Percentiles rank a stretch among this genome's conserved stretches.
phyloP scores from a whole-genome alignment of 495 filamentous ascomycete genomes.

The Talaromyces trachyspermus region DNA sequence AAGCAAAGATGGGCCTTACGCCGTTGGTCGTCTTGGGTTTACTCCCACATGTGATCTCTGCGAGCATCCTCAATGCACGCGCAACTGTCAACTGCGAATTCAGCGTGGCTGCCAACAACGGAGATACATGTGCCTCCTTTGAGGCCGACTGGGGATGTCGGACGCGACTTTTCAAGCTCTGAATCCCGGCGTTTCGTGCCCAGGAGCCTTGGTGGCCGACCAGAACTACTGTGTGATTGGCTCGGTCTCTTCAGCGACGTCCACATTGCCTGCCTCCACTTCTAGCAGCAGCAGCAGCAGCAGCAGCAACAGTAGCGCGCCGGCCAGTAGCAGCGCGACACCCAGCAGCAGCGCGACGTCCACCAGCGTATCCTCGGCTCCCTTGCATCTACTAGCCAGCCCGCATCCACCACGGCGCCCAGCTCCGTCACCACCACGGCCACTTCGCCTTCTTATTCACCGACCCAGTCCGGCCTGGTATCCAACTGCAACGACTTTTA shows the following conservation, averaged over 20 bases:
- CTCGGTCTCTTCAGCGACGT: slow-evolving; percentile 8
- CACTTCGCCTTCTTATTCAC: slow-evolving; percentile 28
- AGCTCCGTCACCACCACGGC: not conserved
- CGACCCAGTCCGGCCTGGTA: slow-evolving; percentile 23
- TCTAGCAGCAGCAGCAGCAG: no score
- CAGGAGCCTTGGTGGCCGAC: slow-evolving; percentile 5
- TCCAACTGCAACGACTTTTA: slow-evolving; percentile 52
- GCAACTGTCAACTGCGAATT: slow-evolving; percentile 8
- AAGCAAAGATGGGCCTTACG: not conserved
- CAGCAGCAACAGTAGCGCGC: no score
- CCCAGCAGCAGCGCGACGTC: not conserved
- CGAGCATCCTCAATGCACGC: not conserved
- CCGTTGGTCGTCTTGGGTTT: slow-evolving; percentile 7
- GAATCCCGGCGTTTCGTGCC: slow-evolving; percentile 17
- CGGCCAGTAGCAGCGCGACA: no score
- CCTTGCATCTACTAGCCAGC: no score
- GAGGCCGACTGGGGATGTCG: slow-evolving; percentile 15
- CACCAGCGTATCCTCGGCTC: no score
- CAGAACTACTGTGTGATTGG: slow-evolving; percentile 22
- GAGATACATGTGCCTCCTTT: slow-evolving; percentile 17
- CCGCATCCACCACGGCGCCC: not conserved
- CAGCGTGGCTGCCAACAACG: slow-evolving; percentile 3
- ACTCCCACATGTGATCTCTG: slow-evolving; percentile 5
- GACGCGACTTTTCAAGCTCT: slow-evolving; percentile 12
- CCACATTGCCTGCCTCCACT: not conserved